Conservation (phyloP, 2,329 filamentous ascomycete species). For the Rutstroemia sp. region DNA sequence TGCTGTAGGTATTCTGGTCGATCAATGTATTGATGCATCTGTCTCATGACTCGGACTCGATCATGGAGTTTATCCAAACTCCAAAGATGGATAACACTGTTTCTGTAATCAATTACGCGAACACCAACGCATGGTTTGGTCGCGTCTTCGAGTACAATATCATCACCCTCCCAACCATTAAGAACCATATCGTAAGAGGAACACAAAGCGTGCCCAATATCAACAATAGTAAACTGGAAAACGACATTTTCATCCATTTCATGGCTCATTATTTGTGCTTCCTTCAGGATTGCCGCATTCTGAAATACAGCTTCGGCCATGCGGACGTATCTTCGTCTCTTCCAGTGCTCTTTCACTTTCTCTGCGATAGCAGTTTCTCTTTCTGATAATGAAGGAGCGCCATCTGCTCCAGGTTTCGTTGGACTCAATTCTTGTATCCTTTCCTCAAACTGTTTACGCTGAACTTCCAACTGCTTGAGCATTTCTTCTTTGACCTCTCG, state of each 20-base stretch:
- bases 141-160: conserved; percentile 70
- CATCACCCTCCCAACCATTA: conserved; percentile 80
- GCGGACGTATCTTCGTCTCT: conserved; percentile 75
- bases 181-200: conserved; percentile 97
- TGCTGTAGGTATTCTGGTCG: conserved; percentile 92
- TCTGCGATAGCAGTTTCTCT: conserved; percentile 66
- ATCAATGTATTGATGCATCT: conserved; percentile 94
- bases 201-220: conserved; percentile 77
- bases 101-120: conserved; percentile 83
- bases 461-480: conserved; percentile 74
- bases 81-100: conserved; percentile 84
- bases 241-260: conserved; percentile 88
- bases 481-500: conserved; percentile 77
- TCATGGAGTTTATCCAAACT: conserved; percentile 87
- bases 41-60: conserved; percentile 84
- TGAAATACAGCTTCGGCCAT: conserved; percentile 92
- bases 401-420: conserved; percentile 43
- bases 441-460: conserved; percentile 77
- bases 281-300: conserved; percentile 80
- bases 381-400: conserved; percentile 46
- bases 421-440: conserved; percentile 72
- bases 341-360: conserved; percentile 66
- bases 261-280: conserved; percentile 96
- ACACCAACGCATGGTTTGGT: conserved; percentile 87
- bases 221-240: conserved; percentile 91